A percentile compares a stretch with the other conserved stretches of the same genome.
These are phyloP conservation scores for Patellifolia procumbens DNA, from an alignment of 179 eudicot genomes.

Conservation along the genomic window DNA sequence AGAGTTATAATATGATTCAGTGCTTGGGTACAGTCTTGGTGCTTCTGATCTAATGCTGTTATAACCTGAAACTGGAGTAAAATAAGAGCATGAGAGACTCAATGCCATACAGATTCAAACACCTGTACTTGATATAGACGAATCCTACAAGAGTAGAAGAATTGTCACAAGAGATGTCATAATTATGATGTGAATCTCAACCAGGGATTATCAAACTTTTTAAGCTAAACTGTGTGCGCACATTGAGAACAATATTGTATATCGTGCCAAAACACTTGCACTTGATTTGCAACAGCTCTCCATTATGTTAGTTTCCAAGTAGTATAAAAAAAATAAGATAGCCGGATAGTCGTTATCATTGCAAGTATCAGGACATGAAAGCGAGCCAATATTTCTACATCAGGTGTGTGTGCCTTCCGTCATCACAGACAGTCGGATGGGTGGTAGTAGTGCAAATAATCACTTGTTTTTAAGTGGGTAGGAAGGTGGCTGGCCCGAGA, in stretches of 20 bases:
- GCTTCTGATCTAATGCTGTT: conserved; percentile 36
- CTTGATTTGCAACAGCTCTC: background rate
- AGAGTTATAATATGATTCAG: conserved; percentile 33
- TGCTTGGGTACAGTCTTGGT: conserved; percentile 27
- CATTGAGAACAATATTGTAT: background rate
- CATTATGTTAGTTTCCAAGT: background rate
- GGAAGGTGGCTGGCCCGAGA: background rate
- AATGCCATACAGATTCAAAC: background rate
- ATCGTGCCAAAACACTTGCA: background rate
- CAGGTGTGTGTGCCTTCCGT: background rate
- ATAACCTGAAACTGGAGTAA: conserved; percentile 43
- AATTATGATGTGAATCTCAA: background rate
- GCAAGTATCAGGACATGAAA: background rate
- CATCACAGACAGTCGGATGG: background rate
- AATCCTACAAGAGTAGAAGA: background rate
- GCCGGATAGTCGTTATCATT: background rate
- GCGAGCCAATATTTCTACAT: background rate
- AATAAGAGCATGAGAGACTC: background rate
- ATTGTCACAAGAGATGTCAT: background rate
- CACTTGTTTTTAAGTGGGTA: background rate
- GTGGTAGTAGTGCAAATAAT: background rate
- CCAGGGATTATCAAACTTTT: background rate
- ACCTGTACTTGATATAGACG: background rate
- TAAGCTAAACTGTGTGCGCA: background rate
- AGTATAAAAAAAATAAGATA: background rate